Evolutionary conservation across 2,329 filamentous ascomycete genomes (phyloP).

Genomic region (Aureobasidium sp.): DNA sequence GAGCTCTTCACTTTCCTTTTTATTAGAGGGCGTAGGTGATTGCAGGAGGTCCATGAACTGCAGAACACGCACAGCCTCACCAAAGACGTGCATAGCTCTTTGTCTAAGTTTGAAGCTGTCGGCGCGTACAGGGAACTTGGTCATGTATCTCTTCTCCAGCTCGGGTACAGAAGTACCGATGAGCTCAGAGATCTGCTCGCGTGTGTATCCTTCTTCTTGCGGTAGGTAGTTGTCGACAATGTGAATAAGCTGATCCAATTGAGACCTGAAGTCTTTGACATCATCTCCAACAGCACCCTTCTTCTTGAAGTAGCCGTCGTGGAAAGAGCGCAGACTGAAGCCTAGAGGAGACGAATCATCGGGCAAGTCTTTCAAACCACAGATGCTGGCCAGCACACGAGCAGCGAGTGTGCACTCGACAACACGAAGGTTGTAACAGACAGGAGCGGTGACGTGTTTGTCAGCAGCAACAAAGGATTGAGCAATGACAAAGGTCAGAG

Average conservation of each 20-base stretch:
- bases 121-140: constrained; percentile 80
- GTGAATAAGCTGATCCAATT: constrained; percentile 66
- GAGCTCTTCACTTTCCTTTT: constrained; percentile 56
- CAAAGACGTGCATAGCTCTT: constrained; percentile 83
- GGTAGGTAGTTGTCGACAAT: constrained; percentile 65
- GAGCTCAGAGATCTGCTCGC: constrained; percentile 70
- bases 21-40: constrained; percentile 33
- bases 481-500: constrained; percentile 85
- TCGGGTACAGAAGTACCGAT: constrained; percentile 63
- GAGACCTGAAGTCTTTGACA: constrained; percentile 44
- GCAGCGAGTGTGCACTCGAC: constrained; percentile 92
- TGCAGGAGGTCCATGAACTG: constrained; percentile 72
- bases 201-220: constrained; percentile 77
- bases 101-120: constrained; percentile 82
- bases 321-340: constrained; percentile 77
- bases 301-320: constrained; percentile 67
- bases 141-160: constrained; percentile 71
- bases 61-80: constrained; percentile 78
- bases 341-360: constrained; percentile 75
- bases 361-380: constrained; percentile 57
- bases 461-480: constrained; percentile 92
- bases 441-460: constrained; percentile 87
- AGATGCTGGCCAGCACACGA: constrained; percentile 53
- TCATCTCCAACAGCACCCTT: constrained; percentile 42
- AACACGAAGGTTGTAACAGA: constrained; percentile 94